Base-by-base conservation (phyloP, 1,139 yeast genomes). In the Candida pseudocylindracea region DNA sequence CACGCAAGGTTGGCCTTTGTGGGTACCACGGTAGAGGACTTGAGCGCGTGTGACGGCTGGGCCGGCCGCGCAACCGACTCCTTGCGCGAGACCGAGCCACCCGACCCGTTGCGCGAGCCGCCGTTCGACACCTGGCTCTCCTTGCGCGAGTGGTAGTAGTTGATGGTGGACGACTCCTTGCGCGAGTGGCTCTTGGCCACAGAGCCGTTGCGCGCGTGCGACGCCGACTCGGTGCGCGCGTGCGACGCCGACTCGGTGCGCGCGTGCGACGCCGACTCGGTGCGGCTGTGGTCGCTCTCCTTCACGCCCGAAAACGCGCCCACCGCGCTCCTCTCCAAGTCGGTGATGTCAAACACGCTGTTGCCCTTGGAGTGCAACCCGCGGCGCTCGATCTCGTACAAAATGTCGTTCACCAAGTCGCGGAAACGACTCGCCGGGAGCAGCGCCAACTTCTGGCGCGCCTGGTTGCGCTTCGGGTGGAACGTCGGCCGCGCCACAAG, bases 401-500 rank as follows among this genome's bases (percentile, higher is more conserved):
- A 59, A 31, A 88, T 85, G 50, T 91, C 99, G 36, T 79, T 73
- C 10, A 83, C 93, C 46, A 91, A 65, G 49, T 88, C 98, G 45
- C 74, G 74, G 53, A 88, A 88, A 37, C 96, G 56, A 9, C 73
- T 54, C 36, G 74, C 72, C 1, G 94, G 91, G 38, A 91, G 63
- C 31, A 81, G 70, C 2, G 95, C 78, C 41, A 91, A 63, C 52
- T 85, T 88, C 48, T 80, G 85, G 43, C 99, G 67, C 3, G 98
- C 98, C 51, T 83, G 93, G 50, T 91, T 91, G 45, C 98, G 65
- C 48, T 83, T 85, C 28, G 93, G 91, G 49, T 91, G 98, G 53
- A 81, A 81, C 4, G 63, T 56, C n/a, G 68, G 60, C 46, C 66
- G 67, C 5, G 92, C 85, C 33, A 72, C 60, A 37, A 80, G 56